A percentile compares a stretch with the other conserved stretches of the same genome.
phyloP scores from a whole-genome alignment of 495 filamentous ascomycete species.

The Penicillium riverlandense region DNA sequence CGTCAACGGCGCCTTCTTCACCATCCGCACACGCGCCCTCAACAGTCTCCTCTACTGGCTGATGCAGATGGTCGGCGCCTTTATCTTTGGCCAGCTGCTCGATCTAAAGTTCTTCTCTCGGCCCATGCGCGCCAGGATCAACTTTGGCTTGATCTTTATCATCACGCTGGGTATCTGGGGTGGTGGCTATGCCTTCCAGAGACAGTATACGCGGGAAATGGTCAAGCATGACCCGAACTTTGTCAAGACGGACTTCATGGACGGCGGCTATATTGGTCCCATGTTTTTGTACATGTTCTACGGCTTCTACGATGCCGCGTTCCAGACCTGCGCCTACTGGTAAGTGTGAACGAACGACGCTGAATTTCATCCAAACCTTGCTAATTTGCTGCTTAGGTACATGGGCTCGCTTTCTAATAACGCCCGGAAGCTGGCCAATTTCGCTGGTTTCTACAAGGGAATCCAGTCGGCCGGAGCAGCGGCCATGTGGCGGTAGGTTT shows the following conservation, averaged over 20 bases:
- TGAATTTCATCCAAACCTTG: background rate
- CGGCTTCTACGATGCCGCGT: constrained; percentile 81
- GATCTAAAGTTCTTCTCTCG: constrained; percentile 60
- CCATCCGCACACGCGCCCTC: constrained; percentile 72
- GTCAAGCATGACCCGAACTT: constrained; percentile 52
- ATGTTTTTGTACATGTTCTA: constrained; percentile 95
- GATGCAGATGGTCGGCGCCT: constrained; percentile 79
- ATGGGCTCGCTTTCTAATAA: constrained; percentile 93
- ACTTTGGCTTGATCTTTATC: constrained; percentile 57
- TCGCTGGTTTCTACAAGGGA: constrained; percentile 94
- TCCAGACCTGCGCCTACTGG: constrained; percentile 87
- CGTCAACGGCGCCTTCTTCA: constrained; percentile 62
- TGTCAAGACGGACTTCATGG: constrained; percentile 60
- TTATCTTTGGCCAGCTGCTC: constrained; percentile 68
- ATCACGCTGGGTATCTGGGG: constrained; percentile 83
- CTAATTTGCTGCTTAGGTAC: constrained; percentile 45
- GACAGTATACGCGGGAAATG: constrained; percentile 48
- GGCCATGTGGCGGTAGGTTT: constrained; percentile 64
- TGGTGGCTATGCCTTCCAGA: constrained; percentile 77
- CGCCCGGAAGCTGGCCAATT: constrained; percentile 83
- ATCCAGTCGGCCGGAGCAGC: constrained; percentile 91
- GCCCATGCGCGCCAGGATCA: constrained; percentile 65
- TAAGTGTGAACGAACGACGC: constrained; percentile 34
- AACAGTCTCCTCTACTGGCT: constrained; percentile 85
- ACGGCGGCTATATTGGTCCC: constrained; percentile 63